A percentile compares a stretch with the other conserved stretches of the same genome.
Evolutionary conservation across 176 grass and related monocot species (phyloP).

Genomic region (Hsuehochloa calcarea): DNA sequence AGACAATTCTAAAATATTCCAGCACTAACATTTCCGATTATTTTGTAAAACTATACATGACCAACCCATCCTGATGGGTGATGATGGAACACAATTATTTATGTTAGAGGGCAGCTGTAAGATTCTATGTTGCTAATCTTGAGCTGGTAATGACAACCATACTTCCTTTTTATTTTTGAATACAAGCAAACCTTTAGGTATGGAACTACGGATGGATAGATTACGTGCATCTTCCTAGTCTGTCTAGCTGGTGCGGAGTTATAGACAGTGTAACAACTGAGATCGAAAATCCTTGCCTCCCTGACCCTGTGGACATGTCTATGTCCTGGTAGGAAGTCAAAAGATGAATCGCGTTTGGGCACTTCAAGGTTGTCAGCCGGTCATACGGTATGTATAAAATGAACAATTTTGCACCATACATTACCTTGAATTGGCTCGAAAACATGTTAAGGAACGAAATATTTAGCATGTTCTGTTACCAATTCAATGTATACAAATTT

Average conservation of each 20-base stretch:
- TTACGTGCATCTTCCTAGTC: constrained; percentile 7
- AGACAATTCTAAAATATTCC: constrained; percentile 14
- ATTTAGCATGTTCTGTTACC: background rate
- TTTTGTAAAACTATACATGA: background rate
- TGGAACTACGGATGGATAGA: background rate
- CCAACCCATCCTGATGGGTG: background rate
- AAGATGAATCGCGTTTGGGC: background rate
- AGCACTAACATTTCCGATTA: background rate
- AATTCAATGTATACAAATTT: too few species aligned
- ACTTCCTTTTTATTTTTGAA: background rate
- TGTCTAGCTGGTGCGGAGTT: background rate
- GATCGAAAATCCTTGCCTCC: background rate
- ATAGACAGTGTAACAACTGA: background rate
- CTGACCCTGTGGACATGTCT: background rate
- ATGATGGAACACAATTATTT: background rate
- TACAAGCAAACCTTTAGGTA: background rate
- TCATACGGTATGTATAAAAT: background rate
- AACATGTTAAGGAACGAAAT: background rate
- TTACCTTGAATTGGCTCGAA: background rate
- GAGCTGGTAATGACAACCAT: background rate
- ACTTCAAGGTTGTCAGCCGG: background rate
- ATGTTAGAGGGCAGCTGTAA: constrained; percentile 13
- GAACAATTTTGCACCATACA: background rate
- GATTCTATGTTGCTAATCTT: constrained; percentile 10
- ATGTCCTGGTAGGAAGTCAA: background rate